These are phyloP conservation scores for Articulospora tetracladia DNA, from an alignment of 495 filamentous ascomycete genomes.

Conservation along the genomic window DNA sequence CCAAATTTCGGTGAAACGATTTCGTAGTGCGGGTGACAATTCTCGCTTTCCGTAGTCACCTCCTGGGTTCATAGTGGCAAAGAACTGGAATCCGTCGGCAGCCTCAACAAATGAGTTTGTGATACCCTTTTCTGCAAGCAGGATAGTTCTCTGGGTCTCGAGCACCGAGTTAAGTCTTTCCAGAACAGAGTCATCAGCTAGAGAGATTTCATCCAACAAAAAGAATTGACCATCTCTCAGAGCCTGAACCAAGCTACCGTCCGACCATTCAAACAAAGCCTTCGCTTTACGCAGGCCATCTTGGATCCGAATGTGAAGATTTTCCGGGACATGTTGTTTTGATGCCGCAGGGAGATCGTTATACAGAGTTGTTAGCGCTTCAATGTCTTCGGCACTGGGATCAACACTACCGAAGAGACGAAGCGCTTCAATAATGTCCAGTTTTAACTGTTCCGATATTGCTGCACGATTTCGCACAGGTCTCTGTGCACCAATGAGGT, in stretches of 20 bases:
- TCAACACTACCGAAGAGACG: slow-evolving; percentile 29
- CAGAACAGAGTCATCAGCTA: slow-evolving; percentile 95
- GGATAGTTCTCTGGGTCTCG: slow-evolving; percentile 77
- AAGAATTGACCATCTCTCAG: slow-evolving; percentile 91
- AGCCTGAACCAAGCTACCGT: slow-evolving; percentile 90
- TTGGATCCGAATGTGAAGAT: slow-evolving; percentile 54
- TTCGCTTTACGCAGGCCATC: slow-evolving; percentile 58
- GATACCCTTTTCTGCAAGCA: slow-evolving; percentile 91
- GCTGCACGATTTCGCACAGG: slow-evolving; percentile 80
- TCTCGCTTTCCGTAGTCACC: slow-evolving; percentile 98
- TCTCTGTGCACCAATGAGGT: slow-evolving; percentile 92
- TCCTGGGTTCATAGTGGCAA: slow-evolving; percentile 98
- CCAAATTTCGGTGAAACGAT: slow-evolving; percentile 99
- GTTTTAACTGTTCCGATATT: slow-evolving; percentile 59
- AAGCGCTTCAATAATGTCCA: slow-evolving; percentile 54
- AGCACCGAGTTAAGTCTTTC: slow-evolving; percentile 98
- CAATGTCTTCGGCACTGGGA: slow-evolving; percentile 32
- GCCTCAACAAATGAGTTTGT: slow-evolving; percentile 74
- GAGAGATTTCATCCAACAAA: slow-evolving; percentile 94
- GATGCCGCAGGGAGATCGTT: slow-evolving; percentile 6
- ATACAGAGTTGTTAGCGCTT: slow-evolving; percentile 16
- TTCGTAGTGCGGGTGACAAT: slow-evolving; percentile 89
- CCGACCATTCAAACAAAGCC: slow-evolving; percentile 93
- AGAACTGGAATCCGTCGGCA: slow-evolving; percentile 83
- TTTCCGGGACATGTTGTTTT: slow-evolving; percentile 37